Evolutionary conservation across 208 protist genomes (phyloP).

Genomic region (Trypanosoma avium): DNA sequence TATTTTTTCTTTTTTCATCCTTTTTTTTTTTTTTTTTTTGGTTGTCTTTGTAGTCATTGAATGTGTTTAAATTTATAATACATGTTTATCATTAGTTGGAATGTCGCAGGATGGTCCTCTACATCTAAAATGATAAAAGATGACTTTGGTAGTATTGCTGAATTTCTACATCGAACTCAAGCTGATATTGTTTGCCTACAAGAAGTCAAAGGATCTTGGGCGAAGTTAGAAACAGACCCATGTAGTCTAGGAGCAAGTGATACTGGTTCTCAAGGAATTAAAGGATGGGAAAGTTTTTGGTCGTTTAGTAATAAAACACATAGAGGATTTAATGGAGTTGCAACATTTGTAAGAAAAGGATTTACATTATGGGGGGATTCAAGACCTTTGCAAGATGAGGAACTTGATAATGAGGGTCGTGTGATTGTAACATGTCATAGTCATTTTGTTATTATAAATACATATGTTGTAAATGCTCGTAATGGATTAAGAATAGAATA

Average conservation of each 20-base stretch:
- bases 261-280: constrained; percentile 28
- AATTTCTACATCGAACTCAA: constrained; percentile 60
- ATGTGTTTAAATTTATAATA: neutral
- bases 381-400: constrained; percentile 57
- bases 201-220: constrained; percentile 75
- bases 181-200: constrained; percentile 86
- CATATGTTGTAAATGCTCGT: constrained; percentile 87
- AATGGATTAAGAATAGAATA: constrained; percentile 46
- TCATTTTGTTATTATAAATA: constrained; percentile 79
- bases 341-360: constrained; percentile 76
- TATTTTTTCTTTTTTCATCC: neutral
- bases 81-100: constrained; percentile 89
- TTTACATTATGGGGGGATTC: constrained; percentile 67
- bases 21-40: neutral
- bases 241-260: constrained; percentile 73
- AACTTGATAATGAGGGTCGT: constrained; percentile 83
- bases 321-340: constrained; percentile 86
- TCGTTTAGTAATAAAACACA: constrained; percentile 60
- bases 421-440: constrained; percentile 79
- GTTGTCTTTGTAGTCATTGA: neutral
- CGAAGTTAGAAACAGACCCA: constrained; percentile 49
- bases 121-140: constrained; percentile 63
- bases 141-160: constrained; percentile 69
- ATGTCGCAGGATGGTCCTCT: constrained; percentile 85
- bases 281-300: constrained; percentile 89